Conservation (phyloP, 2,329 filamentous ascomycete genomes). For the Sphaerulina vaccinii region DNA sequence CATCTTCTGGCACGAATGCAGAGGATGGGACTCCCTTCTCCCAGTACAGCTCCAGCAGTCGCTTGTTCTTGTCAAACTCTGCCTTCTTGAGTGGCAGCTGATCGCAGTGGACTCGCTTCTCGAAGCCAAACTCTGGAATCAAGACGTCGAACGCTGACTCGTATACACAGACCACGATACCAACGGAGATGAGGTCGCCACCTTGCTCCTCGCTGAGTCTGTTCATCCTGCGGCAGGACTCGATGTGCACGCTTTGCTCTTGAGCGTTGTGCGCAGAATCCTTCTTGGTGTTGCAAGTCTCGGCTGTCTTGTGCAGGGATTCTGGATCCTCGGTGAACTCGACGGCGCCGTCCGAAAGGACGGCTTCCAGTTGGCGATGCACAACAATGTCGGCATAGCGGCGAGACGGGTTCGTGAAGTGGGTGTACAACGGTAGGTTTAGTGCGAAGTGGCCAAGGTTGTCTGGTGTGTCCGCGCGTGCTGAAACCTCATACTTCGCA, state of each 20-base stretch:
- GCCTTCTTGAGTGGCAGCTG: conserved; percentile 97
- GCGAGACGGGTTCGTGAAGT: conserved; percentile 93
- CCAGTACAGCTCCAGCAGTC: conserved; percentile 96
- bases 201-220: conserved; percentile 81
- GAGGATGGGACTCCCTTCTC: conserved; percentile 98
- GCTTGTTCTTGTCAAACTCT: conserved; percentile 96
- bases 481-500: conserved; percentile 88
- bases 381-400: conserved; percentile 94
- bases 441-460: conserved; percentile 85
- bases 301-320: conserved; percentile 82
- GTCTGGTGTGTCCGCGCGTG: conserved; percentile 69
- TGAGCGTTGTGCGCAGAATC: conserved; percentile 96
- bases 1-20: conserved; percentile 93
- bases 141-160: conserved; percentile 98
- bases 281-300: conserved; percentile 98
- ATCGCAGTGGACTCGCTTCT: conserved; percentile 98
- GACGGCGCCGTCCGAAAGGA: conserved; percentile 75
- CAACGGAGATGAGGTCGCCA: conserved; percentile 90
- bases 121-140: conserved; percentile 97
- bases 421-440: conserved; percentile 91
- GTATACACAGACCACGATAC: conserved; percentile 94
- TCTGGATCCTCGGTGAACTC: conserved; percentile 91
- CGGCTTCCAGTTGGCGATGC: conserved; percentile 87
- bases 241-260: conserved; percentile 98
- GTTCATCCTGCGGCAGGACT: conserved; percentile 94